Evolutionary conservation across 2,329 filamentous ascomycete species (phyloP), one percentile per base, ranked within the genome.

Genomic region (Claviceps spartinae): DNA sequence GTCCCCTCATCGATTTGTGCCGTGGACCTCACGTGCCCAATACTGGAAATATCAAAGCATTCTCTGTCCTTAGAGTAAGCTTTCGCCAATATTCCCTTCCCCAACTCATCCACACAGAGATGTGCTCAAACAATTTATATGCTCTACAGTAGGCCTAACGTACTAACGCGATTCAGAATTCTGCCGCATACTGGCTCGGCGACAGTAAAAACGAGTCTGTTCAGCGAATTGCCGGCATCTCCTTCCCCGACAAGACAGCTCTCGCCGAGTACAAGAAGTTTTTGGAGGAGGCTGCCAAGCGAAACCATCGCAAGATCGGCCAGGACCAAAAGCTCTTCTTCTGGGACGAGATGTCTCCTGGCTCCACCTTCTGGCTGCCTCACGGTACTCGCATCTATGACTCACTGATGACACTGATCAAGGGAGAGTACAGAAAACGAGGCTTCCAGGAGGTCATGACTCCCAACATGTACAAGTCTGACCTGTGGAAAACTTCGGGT

Each of bases 281-380:
- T 71, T 78, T 98, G 34, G 91, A 95, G 63, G 93, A 98, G 71
- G 93, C 93, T n/a, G 91, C 93, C 55, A 95, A 95, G 76, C 85
- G 93, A 57, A 93, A 97, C 64, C 93, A 98, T 66, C 79, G 91
- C 58, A 88, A 87, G 71, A 90, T 98, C 59, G 93, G 90, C 57
- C 87, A 85, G 65, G 90, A 97, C 57, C 93, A 98, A 68, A 91
- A 97, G 66, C 82, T 98, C 8, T 98, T 95, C 76, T 94, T 96
- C 76, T 98, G 96, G 73, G 85, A 94, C 63, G 86, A 94, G 57
- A 77, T 84, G 61, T 96, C 90, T n/a, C 93, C 93, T 1, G 93
- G 93, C 37, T 93, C 88, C 18, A 83, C 85, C 53, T 95, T 98
- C 76, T 89, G 93, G 73, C 73, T 96, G 47, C 91, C 91, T 1